Evolutionary conservation across 2,329 filamentous ascomycete species (phyloP).

Genomic region (Alternaria ventricosa): DNA sequence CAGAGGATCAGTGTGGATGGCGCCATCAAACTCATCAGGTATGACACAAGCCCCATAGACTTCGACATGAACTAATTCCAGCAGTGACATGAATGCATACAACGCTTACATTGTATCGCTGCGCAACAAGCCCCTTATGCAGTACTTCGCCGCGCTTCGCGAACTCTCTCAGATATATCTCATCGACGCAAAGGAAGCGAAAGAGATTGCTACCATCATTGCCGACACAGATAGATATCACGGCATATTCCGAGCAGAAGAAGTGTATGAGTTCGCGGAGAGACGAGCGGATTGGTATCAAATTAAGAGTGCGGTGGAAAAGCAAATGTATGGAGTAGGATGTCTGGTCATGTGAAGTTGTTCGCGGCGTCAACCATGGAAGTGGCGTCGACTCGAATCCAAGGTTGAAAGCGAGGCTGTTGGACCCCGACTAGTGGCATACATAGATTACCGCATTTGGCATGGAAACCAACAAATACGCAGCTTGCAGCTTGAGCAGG

Average conservation of each 20-base stretch:
- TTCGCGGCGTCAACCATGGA: background rate
- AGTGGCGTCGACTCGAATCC: constrained; percentile 5
- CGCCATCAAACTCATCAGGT: constrained; percentile 85
- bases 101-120: constrained; percentile 83
- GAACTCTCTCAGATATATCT: constrained; percentile 96
- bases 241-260: constrained; percentile 91
- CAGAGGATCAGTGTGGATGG: constrained; percentile 91
- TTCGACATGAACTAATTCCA: background rate
- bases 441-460: constrained; percentile 23
- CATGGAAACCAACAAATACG: constrained; percentile 5
- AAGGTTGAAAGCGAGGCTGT: constrained; percentile 6
- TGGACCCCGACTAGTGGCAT: constrained; percentile 6
- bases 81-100: constrained; percentile 92
- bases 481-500: constrained; percentile 15
- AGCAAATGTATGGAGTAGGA: constrained; percentile 95
- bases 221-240: constrained; percentile 89
- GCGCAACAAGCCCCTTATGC: constrained; percentile 79
- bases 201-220: constrained; percentile 94
- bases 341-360: constrained; percentile 76
- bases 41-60: constrained; percentile 19
- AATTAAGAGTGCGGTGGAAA: constrained; percentile 86
- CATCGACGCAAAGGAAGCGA: constrained; percentile 84
- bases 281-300: constrained; percentile 93
- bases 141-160: constrained; percentile 89
- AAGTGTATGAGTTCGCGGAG: constrained; percentile 97